A percentile compares a stretch with the other conserved stretches of the same genome.
Conservation (phyloP, 2,329 filamentous ascomycete species). For the Diaporthe citriasiana region DNA sequence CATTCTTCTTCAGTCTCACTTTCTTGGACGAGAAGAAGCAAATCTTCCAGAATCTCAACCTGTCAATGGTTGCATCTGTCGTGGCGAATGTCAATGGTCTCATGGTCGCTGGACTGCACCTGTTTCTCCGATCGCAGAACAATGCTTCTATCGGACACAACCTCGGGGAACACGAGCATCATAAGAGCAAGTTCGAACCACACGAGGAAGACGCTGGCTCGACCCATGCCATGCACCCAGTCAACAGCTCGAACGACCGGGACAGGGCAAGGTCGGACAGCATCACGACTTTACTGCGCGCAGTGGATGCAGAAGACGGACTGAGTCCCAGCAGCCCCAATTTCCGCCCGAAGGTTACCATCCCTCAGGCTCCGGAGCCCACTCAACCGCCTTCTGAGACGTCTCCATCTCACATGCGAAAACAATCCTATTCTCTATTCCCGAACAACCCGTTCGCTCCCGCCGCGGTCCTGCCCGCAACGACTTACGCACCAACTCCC, state of each 20-base stretch:
- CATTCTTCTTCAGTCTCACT: constrained; percentile 73
- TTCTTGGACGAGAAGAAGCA: constrained; percentile 56
- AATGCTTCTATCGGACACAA: constrained; percentile 67
- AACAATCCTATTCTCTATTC: constrained; percentile 58
- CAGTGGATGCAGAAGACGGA: constrained; percentile 13
- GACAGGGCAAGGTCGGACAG: constrained; percentile 30
- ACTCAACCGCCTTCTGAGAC: constrained; percentile 48
- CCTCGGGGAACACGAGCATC: constrained; percentile 61
- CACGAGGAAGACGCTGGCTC: constrained; percentile 47
- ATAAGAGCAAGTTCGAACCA: constrained; percentile 59
- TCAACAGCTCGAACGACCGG: constrained; percentile 39
- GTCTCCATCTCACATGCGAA: constrained; percentile 51
- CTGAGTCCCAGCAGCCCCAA: constrained; percentile 24
- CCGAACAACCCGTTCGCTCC: constrained; percentile 51
- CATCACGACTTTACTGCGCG: constrained; percentile 26
- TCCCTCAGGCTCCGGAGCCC: constrained; percentile 49
- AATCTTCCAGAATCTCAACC: constrained; percentile 59
- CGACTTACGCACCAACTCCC: constrained; percentile 59
- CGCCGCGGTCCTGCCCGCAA: constrained; percentile 60
- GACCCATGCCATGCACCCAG: constrained; percentile 54
- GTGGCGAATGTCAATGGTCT: constrained; percentile 76
- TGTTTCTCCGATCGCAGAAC: constrained; percentile 76
- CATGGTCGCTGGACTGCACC: constrained; percentile 74
- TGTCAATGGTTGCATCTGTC: constrained; percentile 75
- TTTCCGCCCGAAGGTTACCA: constrained; percentile 35